Base-by-base conservation (phyloP, 1,284 basidiomycete species). In the Leccinum insolens region DNA sequence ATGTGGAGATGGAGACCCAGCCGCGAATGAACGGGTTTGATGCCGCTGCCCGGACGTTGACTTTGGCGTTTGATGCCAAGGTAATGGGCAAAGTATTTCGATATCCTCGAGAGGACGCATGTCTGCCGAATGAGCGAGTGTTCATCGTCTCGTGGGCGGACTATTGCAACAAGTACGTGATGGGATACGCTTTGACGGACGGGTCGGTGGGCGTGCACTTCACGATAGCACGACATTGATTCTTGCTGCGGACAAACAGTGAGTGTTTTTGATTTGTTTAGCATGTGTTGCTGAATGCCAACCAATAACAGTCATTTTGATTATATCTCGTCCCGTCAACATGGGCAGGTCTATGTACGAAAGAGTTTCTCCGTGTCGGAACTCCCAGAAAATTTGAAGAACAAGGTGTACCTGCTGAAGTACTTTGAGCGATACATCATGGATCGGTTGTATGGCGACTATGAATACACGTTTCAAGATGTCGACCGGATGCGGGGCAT, bases 101-200 rank as follows among this genome's bases (percentile, higher is more conserved):
- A 3, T 85, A 92, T 72, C 89, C 91, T 14, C 80, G 86, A 63
- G 81, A 84, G 69, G 85, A 88, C 64, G 76, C 77, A 5, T 75
- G 80, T 49, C 80, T 91, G 4, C 85, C 25, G 72, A 41, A 41
- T 31, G 28, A 31, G 52, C 86, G 85, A 65, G 91, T 97, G 17
- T 99, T 99, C 80, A 95, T 99, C 72, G 94, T 94, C 2, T 95
- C 94, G 9, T 99, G 97, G 97, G 92, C 99, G 61, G 97, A 99
- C 80, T 98, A 99, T 78, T 96, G 94, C 78, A 95, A 96, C 80
- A 98, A 98, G 82, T 99, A 99, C 80, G 98, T 97, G 11, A 96
- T 99, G 89, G 97, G 96, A 2, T 99, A 99, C 78, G 95, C 95
- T 2, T 84, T 99, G 75, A 96, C 94, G 37, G 96, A 99, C 77